phyloP scores from a whole-genome alignment of 2,329 filamentous ascomycete genomes.

The Fusarium newnesense region DNA sequence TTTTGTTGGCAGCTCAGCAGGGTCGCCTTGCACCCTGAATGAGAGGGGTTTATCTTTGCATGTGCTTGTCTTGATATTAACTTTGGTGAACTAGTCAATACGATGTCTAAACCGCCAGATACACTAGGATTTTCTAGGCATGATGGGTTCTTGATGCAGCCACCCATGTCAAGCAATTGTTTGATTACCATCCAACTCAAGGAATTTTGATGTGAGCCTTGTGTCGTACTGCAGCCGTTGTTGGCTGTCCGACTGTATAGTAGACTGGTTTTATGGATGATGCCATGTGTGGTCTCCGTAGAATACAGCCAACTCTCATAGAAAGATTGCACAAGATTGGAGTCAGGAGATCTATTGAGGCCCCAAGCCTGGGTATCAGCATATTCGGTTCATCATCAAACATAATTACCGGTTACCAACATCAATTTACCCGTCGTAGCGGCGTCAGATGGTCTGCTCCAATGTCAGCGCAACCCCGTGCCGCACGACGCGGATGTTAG shows the following conservation, averaged over 20 bases:
- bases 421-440: conserved; percentile 13
- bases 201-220: background rate
- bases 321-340: conserved; percentile 12
- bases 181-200: conserved; percentile 4
- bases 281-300: conserved; percentile 4
- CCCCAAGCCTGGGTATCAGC: conserved; percentile 8
- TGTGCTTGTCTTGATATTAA: conserved; percentile 18
- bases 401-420: conserved; percentile 12
- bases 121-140: conserved; percentile 8
- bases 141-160: conserved; percentile 7
- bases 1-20: conserved; percentile 23
- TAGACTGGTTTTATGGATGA: background rate
- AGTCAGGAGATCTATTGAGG: background rate
- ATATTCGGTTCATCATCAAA: conserved; percentile 13
- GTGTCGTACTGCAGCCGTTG: conserved; percentile 3
- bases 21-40: conserved; percentile 23
- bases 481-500: conserved; percentile 26
- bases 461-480: conserved; percentile 31
- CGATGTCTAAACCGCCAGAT: conserved; percentile 33
- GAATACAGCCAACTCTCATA: conserved; percentile 9
- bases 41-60: conserved; percentile 30
- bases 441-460: conserved; percentile 10
- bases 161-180: conserved; percentile 17
- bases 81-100: conserved; percentile 24
- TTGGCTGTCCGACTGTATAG: background rate